Evolutionary conservation across 352 stramenopile genomes (phyloP), one percentile per base, ranked within the genome.

Genomic region (Pythium diclinum): DNA sequence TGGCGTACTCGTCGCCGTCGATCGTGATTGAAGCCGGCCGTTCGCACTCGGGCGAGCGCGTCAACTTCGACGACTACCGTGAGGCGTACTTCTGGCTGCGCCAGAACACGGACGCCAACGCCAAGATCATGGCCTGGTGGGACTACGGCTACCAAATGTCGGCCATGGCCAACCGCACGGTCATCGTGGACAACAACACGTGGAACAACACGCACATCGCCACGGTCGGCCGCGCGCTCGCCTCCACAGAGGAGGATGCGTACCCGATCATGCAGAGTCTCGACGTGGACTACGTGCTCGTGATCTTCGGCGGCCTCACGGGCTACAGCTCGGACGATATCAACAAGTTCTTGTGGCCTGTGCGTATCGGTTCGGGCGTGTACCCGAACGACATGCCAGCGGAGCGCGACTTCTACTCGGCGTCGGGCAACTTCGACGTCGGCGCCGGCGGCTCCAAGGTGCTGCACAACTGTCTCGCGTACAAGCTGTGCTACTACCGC

Each of bases 191-290:
- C 77, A 98, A 98, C 77, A 98, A 98, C 66, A 98, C 95, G 55
- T 98, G 95, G 95, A 98, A 98, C 74, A 97, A 98, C 71, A 98
- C 92, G 36, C 95, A 98, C 73, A 98, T 98, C 69, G 95, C 95
- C 33, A 98, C 93, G 0, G 88, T 98, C 13, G 95, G 94, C 0
- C 85, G 93, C 11, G 88, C 88, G 36, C 72, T 95, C 38, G 71
- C 69, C 2, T 90, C 80, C 8, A 74, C 73, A 23, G 87, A 95
- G 68, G 82, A 88, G 0, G 77, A 84, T 9, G 87, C 87, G 2
- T 63, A 78, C 19, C 81, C 85, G 42, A 93, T 95, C 53, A 65
- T 95, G 28, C 61, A 77, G 25, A 93, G 83, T 25, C 76, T 95
- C n/a, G 81, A 78, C 16, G 85, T 92, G 19, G 85, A 95, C 58